Evolutionary conservation across 2,329 filamentous ascomycete species (phyloP), one percentile per base, ranked within the genome.

Genomic region (Monosporascus sp.): DNA sequence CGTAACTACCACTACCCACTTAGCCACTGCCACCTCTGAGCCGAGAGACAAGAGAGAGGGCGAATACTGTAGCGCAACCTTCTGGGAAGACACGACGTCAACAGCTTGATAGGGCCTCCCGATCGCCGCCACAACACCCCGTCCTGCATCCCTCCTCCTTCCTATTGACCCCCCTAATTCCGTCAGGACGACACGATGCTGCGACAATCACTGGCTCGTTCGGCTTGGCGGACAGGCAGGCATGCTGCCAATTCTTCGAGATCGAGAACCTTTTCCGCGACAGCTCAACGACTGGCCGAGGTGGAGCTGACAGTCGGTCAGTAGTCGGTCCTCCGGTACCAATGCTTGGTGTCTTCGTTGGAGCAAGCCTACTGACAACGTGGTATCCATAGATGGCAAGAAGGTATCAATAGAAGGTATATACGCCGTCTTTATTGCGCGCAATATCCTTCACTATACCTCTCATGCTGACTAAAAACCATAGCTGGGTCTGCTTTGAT

Each of bases 321-420:
- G 84, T 75, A 48, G 26, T 56, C 37, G 19, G 14, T 26, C 41
- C 14, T 43, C 17, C 20, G 17, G 22, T 24, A 24, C 22, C 40
- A 43, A 43, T 43, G 19, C n/a, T 20, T 24, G 17, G 22, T 43
- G 40, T 43, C 19, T 20, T 16, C 14, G 40, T 20, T 24, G 19
- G 17, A 43, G 24, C 20, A 67, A 69, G 70, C 65, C 62, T 60
- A 54, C 61, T 58, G 58, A 50, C 54, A 43, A 49, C 35, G 40
- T 48, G 40, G 19, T 11, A 9, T 48, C n/a, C 17, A n/a, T 46
- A 92, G 93, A 99, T 84, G 94, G 93, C 71, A 96, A 96, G 81
- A 96, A 97, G 77, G 88, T 99, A 53, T 96, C 91, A 59, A 91
- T 99, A 72, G 91, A 97, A 89, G 91, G 91, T 96, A 86, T 64